Conservation (phyloP, 768 basidiomycete species). For the Boletus subcaerulescens region DNA sequence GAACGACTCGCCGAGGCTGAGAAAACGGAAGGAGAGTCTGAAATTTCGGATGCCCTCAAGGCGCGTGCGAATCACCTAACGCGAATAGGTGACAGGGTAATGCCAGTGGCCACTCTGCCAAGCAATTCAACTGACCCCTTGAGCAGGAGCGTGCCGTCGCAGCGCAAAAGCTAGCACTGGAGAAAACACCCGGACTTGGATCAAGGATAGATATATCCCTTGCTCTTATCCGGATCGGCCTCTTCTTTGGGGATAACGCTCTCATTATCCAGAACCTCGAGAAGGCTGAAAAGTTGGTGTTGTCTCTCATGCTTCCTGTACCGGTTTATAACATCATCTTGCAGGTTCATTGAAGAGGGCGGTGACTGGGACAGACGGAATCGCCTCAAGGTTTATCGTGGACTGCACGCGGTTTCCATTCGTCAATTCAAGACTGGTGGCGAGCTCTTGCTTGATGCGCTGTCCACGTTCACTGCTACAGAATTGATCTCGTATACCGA, state of each 20-base stretch:
- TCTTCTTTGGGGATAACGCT: slow-evolving; percentile 82
- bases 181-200: slow-evolving; percentile 91
- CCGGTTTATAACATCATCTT: not conserved
- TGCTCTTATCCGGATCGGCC: slow-evolving; percentile 81
- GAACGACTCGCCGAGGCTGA: slow-evolving; percentile 80
- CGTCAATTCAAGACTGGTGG: slow-evolving; percentile 88
- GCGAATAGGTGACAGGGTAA: slow-evolving; percentile 78
- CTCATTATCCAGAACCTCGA: slow-evolving; percentile 70
- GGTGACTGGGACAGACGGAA: slow-evolving; percentile 99
- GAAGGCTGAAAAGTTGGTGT: slow-evolving; percentile 74
- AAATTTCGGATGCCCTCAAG: slow-evolving; percentile 85
- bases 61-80: slow-evolving; percentile 84
- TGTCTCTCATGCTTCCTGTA: not conserved
- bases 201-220: slow-evolving; percentile 92
- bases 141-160: slow-evolving; percentile 72
- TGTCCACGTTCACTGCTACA: slow-evolving; percentile 92
- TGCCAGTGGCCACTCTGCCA: not conserved
- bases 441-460: slow-evolving; percentile 84
- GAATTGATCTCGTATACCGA: slow-evolving; percentile 88
- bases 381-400: slow-evolving; percentile 93
- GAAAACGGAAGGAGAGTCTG: slow-evolving; percentile 89
- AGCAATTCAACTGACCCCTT: not conserved
- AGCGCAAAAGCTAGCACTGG: slow-evolving; percentile 79
- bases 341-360: slow-evolving; percentile 86
- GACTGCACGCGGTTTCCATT: slow-evolving; percentile 78